Evolutionary conservation across 805 yeast species (phyloP).

Genomic region (Candida succiphila): DNA sequence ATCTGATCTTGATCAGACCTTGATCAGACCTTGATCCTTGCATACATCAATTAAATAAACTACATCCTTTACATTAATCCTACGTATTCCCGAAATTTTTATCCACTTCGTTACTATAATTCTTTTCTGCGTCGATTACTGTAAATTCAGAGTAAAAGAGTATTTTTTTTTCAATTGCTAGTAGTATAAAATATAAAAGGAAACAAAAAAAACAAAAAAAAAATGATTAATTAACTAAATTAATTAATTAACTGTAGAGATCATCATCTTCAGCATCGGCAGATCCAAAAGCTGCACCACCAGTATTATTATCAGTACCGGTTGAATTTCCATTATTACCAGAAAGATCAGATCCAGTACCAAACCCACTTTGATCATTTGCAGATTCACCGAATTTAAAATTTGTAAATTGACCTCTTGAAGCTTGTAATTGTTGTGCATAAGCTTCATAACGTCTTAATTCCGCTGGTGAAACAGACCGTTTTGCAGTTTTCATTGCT

Average conservation of each 20-base stretch:
- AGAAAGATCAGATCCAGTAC: conserved; percentile 7
- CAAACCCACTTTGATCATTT: not conserved
- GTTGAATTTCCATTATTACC: conserved; percentile 19
- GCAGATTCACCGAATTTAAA: conserved; percentile 63
- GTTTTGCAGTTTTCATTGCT: conserved; percentile 98
- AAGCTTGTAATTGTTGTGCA: conserved; percentile 91
- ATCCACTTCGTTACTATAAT: no score
- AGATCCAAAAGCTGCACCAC: conserved; percentile 37
- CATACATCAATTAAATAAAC: no score
- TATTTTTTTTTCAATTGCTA: no score
- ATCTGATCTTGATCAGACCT: no score
- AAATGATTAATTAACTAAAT: no score
- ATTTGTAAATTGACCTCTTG: conserved; percentile 90
- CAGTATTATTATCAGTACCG: no score
- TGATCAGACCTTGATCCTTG: not conserved
- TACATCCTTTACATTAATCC: no score
- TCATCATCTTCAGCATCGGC: conserved; percentile 41
- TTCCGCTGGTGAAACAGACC: conserved; percentile 95
- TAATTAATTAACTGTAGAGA: conserved; percentile 30
- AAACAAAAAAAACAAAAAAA: no score
- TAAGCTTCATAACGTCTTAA: conserved; percentile 98
- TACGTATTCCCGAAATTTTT: no score
- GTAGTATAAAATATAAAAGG: no score
- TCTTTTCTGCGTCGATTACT: no score
- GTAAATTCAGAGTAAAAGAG: no score